Conservation (phyloP, 2,329 filamentous ascomycete genomes). For the Penicillium sp. region DNA sequence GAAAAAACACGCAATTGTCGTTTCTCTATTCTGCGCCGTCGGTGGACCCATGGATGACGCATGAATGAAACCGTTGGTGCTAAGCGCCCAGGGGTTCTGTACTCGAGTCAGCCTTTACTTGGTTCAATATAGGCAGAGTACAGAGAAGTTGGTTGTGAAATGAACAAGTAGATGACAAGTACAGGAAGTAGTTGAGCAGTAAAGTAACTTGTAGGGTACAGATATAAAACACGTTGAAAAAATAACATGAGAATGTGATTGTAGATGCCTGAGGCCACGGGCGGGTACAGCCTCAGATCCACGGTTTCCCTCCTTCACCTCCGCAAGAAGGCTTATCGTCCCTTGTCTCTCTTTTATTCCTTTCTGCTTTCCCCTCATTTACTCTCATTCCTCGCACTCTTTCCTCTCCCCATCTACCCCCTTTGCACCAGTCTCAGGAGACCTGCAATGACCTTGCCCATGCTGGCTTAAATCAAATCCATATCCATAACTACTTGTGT, state of each 20-base stretch:
- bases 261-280: neutral
- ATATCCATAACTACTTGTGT: neutral
- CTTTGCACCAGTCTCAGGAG: conserved; percentile 7
- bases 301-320: conserved; percentile 5
- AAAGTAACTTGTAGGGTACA: neutral
- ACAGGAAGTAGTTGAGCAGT: neutral
- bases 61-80: conserved; percentile 8
- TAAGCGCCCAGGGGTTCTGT: conserved; percentile 5
- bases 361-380: conserved; percentile 7
- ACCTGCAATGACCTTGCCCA: conserved; percentile 12
- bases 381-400: neutral
- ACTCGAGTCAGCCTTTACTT: neutral
- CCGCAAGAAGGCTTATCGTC: conserved; percentile 4
- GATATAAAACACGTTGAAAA: too few relatives aligned
- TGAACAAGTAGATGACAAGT: neutral
- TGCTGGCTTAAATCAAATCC: conserved; percentile 11
- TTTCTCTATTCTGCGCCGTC: conserved; percentile 1
- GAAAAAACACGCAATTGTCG: neutral
- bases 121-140: too few relatives aligned
- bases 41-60: conserved; percentile 5
- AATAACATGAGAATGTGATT: neutral
- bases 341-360: conserved; percentile 6
- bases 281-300: neutral
- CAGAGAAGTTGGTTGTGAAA: neutral
- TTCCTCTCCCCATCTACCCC: neutral